Percentiles rank a stretch among this genome's conserved stretches.
Evolutionary conservation across 2,329 filamentous ascomycete species (phyloP).

Genomic region (Beauveria rudraprayagi): DNA sequence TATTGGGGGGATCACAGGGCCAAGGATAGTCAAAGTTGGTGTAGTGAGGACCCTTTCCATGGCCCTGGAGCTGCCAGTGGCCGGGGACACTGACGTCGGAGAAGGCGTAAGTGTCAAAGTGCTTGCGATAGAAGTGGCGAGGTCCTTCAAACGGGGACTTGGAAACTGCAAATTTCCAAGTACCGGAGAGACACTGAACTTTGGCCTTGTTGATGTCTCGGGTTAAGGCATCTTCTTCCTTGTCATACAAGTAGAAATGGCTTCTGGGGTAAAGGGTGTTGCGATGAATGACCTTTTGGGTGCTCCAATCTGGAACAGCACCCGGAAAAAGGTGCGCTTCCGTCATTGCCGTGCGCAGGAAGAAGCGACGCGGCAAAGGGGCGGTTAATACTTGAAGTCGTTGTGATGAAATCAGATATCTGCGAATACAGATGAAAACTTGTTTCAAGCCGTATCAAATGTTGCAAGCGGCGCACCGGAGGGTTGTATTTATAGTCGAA

Average conservation of each 20-base stretch:
- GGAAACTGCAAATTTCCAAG: constrained; percentile 45
- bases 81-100: constrained; percentile 52
- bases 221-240: constrained; percentile 39
- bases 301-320: constrained; percentile 50
- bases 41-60: constrained; percentile 57
- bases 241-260: constrained; percentile 46
- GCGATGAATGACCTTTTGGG: constrained; percentile 50
- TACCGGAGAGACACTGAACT: constrained; percentile 40
- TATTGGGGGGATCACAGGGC: constrained; percentile 57
- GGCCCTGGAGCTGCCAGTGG: constrained; percentile 64
- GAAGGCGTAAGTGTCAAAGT: constrained; percentile 26
- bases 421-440: not conserved
- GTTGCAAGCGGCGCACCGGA: not conserved
- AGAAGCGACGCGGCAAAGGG: not conserved
- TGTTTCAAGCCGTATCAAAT: not conserved
- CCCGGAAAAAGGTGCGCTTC: constrained; percentile 14
- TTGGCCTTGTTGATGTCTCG: constrained; percentile 31
- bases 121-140: constrained; percentile 27
- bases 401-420: not conserved
- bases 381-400: not conserved
- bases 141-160: constrained; percentile 39
- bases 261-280: constrained; percentile 50
- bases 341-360: not conserved
- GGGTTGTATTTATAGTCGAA: not conserved
- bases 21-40: constrained; percentile 63